These are phyloP conservation scores for Urostyla sp. DNA, from an alignment of 73 alveolate genomes.

Conservation along the genomic window DNA sequence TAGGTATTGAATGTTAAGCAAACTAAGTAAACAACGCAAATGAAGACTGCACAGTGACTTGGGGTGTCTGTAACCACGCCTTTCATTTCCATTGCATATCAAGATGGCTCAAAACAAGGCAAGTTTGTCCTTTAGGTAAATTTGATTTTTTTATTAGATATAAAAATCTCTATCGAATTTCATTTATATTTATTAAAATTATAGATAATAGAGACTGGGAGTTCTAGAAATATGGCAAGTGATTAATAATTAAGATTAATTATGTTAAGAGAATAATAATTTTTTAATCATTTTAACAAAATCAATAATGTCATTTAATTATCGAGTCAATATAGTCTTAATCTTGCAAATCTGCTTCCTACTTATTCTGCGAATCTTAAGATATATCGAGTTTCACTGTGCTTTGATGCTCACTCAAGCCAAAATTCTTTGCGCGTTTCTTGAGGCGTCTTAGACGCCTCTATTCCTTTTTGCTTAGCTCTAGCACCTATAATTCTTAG, in stretches of 20 bases:
- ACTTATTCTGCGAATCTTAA: neutral
- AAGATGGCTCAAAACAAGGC: conserved; percentile 98
- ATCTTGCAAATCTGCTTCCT: neutral
- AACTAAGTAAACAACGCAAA: conserved; percentile 86
- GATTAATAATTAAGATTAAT: neutral
- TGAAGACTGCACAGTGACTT: conserved; percentile 98
- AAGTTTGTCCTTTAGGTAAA: conserved; percentile 92
- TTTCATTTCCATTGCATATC: conserved; percentile 99
- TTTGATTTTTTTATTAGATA: neutral
- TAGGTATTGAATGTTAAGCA: conserved; percentile 96
- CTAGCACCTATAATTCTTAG: neutral
- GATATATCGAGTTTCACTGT: neutral
- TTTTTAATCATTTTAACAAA: neutral
- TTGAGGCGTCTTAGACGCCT: neutral
- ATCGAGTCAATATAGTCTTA: neutral
- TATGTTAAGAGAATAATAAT: neutral
- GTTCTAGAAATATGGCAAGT: conserved; percentile 87
- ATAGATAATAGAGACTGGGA: conserved; percentile 94
- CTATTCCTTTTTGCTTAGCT: neutral
- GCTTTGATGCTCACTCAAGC: neutral
- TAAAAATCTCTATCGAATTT: neutral
- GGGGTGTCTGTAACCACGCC: conserved; percentile 99
- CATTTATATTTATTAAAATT: conserved; percentile 1
- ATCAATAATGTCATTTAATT: neutral
- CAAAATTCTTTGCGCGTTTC: neutral